A percentile compares a stretch with the other conserved stretches of the same genome.
Conservation (phyloP, 2,329 filamentous ascomycete species). For the Lecanicillium sp. region DNA sequence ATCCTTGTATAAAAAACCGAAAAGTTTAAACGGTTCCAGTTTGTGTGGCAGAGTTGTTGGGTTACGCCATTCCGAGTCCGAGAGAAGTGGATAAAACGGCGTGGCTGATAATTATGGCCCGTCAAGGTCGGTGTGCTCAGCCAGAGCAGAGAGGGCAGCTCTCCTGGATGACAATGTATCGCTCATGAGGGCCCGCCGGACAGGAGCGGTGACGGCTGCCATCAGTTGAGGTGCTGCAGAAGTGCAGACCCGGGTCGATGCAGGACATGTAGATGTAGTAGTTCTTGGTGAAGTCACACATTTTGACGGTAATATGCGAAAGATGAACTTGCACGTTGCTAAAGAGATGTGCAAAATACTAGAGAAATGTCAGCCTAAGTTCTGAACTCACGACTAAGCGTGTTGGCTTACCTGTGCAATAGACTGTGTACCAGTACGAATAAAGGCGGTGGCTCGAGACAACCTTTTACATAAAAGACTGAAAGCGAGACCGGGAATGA, state of each 20-base stretch:
- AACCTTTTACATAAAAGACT: not conserved
- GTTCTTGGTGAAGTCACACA: slow-evolving; percentile 66
- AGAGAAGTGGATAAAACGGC: not conserved
- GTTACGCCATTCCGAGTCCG: not conserved
- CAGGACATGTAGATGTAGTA: slow-evolving; percentile 73
- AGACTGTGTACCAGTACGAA: not conserved
- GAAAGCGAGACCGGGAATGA: too few relatives aligned
- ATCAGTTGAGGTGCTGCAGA: slow-evolving; percentile 64
- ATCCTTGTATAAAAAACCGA: not conserved
- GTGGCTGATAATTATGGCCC: not conserved
- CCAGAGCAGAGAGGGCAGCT: slow-evolving; percentile 45
- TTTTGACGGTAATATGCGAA: slow-evolving; percentile 23
- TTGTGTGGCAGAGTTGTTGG: not conserved
- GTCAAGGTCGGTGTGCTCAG: slow-evolving; percentile 19
- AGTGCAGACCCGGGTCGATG: slow-evolving; percentile 62
- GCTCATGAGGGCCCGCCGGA: slow-evolving; percentile 60
- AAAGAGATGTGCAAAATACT: too few relatives aligned
- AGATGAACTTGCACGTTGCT: not conserved
- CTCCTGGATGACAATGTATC: slow-evolving; percentile 65
- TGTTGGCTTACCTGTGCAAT: too few relatives aligned
- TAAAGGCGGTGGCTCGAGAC: not conserved
- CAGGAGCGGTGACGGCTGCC: slow-evolving; percentile 56
- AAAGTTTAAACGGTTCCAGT: not conserved
- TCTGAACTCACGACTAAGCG: too few relatives aligned
- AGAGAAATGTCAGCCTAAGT: too few relatives aligned